These are phyloP conservation scores for Chlamydomonas reinhardtii DNA, from an alignment of 163 green algal genomes.

Conservation along the genomic window DNA sequence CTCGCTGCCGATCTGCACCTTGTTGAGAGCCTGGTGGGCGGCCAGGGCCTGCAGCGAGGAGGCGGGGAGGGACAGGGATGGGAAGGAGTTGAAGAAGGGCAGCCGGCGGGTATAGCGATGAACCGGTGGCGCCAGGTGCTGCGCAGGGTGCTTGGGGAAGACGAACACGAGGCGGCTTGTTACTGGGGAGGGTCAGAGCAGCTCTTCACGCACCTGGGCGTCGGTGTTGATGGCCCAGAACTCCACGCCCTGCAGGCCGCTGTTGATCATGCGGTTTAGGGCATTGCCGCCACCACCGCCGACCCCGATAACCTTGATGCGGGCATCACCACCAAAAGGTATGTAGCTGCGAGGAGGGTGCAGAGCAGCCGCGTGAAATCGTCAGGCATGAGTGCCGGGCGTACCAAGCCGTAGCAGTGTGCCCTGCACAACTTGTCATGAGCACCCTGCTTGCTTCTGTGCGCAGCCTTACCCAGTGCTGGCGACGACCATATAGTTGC, in stretches of 20 bases:
- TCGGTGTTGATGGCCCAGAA: constrained; percentile 96
- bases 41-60: constrained; percentile 74
- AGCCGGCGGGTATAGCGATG: no score
- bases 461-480: constrained; percentile 11
- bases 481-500: constrained; percentile 5
- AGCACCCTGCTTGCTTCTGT: no score
- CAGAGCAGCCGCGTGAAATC: no score
- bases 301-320: constrained; percentile 90
- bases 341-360: not conserved
- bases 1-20: constrained; percentile 83
- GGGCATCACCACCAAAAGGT: constrained; percentile 67
- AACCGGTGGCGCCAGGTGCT: no score
- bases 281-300: constrained; percentile 95
- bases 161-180: no score
- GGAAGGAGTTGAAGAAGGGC: no score
- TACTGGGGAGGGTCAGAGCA: no score
- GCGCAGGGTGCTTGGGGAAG: no score
- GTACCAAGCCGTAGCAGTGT: not conserved
- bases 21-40: constrained; percentile 96
- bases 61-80: no score
- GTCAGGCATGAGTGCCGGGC: not conserved
- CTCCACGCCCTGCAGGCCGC: constrained; percentile 87
- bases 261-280: constrained; percentile 95
- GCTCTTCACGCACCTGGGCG: constrained; percentile 22
- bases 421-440: no score